Percentiles rank a stretch among this genome's conserved stretches.
Evolutionary conservation across 805 yeast species (phyloP).

Genomic region (Kluyveromyces nonfermentans): DNA sequence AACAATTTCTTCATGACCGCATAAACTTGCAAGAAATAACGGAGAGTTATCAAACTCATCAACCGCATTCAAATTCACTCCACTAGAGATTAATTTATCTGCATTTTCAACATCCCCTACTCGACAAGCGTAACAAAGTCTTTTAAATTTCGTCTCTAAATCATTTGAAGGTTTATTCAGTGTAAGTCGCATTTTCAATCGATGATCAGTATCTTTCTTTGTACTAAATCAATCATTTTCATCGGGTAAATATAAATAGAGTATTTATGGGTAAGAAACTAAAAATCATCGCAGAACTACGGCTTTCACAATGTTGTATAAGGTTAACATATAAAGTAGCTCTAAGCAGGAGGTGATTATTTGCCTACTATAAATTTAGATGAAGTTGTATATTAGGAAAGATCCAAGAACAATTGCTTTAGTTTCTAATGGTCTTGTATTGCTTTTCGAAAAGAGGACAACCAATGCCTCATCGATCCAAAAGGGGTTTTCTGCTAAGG

Average conservation of each 20-base stretch:
- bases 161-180: not conserved
- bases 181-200: not conserved
- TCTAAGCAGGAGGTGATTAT: not conserved
- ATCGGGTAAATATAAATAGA: not conserved
- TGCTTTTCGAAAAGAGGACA: slow-evolving; percentile 41
- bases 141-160: slow-evolving; percentile 30
- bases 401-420: slow-evolving; percentile 64
- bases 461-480: slow-evolving; percentile 9
- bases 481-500: slow-evolving; percentile 29
- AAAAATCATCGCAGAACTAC: too few species aligned
- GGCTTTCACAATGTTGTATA: not conserved
- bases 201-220: too few species aligned
- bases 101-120: slow-evolving; percentile 58
- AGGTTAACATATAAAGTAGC: too few species aligned
- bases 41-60: slow-evolving; percentile 76
- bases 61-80: slow-evolving; percentile 37
- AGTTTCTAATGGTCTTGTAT: slow-evolving; percentile 46
- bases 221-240: too few species aligned
- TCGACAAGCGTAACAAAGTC: slow-evolving; percentile 58
- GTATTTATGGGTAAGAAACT: too few species aligned
- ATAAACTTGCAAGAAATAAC: slow-evolving; percentile 57
- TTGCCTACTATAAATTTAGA: slow-evolving; percentile 13
- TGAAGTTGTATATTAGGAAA: slow-evolving; percentile 56
- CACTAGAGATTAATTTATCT: slow-evolving; percentile 45
- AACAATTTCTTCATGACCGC: slow-evolving; percentile 68